Evolutionary conservation across 768 basidiomycete species (phyloP).

Genomic region (Hydnomerulius pinastri): DNA sequence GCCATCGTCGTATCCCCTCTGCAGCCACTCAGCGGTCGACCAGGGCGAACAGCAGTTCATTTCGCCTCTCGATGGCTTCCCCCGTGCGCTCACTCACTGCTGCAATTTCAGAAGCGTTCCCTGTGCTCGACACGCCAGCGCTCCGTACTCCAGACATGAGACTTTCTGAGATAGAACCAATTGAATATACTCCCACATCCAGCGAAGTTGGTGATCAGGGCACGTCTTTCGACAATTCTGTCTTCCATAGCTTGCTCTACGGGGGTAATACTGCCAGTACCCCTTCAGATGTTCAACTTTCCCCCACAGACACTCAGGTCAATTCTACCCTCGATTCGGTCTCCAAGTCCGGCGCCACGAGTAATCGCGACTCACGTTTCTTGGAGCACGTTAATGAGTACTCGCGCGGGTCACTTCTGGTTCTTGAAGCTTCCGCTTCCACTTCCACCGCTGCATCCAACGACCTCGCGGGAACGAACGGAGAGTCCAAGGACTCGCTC

Average conservation of each 20-base stretch:
- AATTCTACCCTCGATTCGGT: constrained; percentile 12
- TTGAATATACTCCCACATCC: constrained; percentile 13
- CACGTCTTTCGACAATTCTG: constrained; percentile 24
- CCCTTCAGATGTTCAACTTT: constrained; percentile 8
- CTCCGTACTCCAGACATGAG: constrained; percentile 15
- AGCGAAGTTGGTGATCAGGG: constrained; percentile 11
- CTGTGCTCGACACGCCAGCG: not conserved
- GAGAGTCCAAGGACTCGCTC: constrained; percentile 31
- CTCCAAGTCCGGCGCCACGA: not conserved
- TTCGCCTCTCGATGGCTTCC: constrained; percentile 26
- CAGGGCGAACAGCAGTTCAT: constrained; percentile 15
- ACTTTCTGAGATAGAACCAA: constrained; percentile 16
- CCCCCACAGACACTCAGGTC: constrained; percentile 6
- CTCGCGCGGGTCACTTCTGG: constrained; percentile 12
- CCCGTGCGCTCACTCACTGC: constrained; percentile 5
- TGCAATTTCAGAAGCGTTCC: constrained; percentile 1
- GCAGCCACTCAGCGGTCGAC: constrained; percentile 18
- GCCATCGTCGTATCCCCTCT: constrained; percentile 24
- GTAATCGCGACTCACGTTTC: constrained; percentile 16
- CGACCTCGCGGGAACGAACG: not conserved
- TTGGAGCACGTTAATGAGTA: constrained; percentile 24
- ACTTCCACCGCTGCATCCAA: constrained; percentile 13
- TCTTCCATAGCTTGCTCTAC: constrained; percentile 9
- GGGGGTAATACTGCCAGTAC: not conserved
- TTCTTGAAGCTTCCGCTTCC: constrained; percentile 8